Base-by-base conservation (phyloP, 1,284 basidiomycete species). In the Dichomitus squalens region DNA sequence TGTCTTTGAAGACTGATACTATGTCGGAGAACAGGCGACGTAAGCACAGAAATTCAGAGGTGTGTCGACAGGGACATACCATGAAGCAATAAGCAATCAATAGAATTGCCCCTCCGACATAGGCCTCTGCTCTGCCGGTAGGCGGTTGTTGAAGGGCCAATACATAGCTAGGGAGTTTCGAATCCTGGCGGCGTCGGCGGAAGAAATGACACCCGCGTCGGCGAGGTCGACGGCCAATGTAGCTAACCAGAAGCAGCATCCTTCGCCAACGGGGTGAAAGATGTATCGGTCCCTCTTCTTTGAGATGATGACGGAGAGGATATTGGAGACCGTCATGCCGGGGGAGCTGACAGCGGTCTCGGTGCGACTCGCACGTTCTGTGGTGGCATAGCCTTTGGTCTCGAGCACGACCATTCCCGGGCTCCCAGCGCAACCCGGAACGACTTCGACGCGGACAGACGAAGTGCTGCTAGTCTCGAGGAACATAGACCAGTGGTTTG, bases 401-500 rank as follows among this genome's bases (percentile, higher is more conserved):
- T 46, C 40, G 39, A 53, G 7, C 9, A 53, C 12, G 33, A 53
- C 31, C 52, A 53, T 46, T 12, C 52, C 52, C 25, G 40, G 41
- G n/a, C 27, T 25, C 7, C 52, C 52, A 9, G 20, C 9, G 12
- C 27, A 41, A 16, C 18, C 33, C 2, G 52, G 52, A 3, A 31
- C 31, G 16, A 43, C 41, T 20, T 53, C 52, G 31, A 53, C 33
- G 21, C 33, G 52, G 11, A 53, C 52, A 31, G 40, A 53, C 12
- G 39, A 44, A 11, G n/a, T 14, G 20, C 7, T 18, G 5, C 40
- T 21, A 12, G 40, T 39, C 16, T 25, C 33, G 33, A 53, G 41
- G 52, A 33, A 53, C 25, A 53, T 21, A 9, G 52, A 31, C 52
- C 52, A 53, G 31, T 53, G 52, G 27, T 53, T 53, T 4, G 52